Base-by-base conservation (phyloP, 768 basidiomycete genomes). In the Trametes elegans region DNA sequence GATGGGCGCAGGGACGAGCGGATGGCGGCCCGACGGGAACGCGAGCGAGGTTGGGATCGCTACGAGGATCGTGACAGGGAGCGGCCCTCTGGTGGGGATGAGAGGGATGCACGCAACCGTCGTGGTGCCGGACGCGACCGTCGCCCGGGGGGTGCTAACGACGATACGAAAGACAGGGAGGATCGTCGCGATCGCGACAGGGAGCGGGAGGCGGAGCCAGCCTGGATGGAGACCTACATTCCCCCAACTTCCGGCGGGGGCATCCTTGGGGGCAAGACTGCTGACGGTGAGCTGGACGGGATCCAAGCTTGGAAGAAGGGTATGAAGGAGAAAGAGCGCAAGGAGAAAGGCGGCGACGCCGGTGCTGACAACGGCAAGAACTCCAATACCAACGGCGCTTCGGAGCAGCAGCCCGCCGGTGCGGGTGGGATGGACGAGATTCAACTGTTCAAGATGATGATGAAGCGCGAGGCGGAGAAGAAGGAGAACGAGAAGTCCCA, bases 171-270 rank as follows among this genome's bases (percentile, higher is more conserved):
- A 60, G 79, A 78, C n/a, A 71, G 71, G 53, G 76, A 73, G 19
- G 76, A 78, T 24, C 71, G 73, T 47, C 71, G 73, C 58, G 82
- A 81, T 48, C 74, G 79, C 27, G 80, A 85, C 46, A 76, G 79
- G 52, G 76, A 77, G 28, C 83, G 81, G 62, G 91, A 93, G 73
- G 90, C 88, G 64, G 91, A 93, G 66, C 91, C 90, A 21, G 90
- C 90, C 16, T 93, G 90, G 90, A 93, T 93, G 90, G 91, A 92
- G 60, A 84, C 88, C 18, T 91, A 90, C 66, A 79, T 91, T 57
- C 89, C 90, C 11, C 77, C 72, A 46, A 77, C 77, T 21, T 68
- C 81, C 16, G 73, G 71, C 28, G 72, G 75, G 42, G 87, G 85
- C 13, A 83, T 89, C 49, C 74, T 89, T 49, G 87, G 88, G 16